phyloP scores from a whole-genome alignment of 352 stramenopile species.

The Aphanomyces astaci region DNA sequence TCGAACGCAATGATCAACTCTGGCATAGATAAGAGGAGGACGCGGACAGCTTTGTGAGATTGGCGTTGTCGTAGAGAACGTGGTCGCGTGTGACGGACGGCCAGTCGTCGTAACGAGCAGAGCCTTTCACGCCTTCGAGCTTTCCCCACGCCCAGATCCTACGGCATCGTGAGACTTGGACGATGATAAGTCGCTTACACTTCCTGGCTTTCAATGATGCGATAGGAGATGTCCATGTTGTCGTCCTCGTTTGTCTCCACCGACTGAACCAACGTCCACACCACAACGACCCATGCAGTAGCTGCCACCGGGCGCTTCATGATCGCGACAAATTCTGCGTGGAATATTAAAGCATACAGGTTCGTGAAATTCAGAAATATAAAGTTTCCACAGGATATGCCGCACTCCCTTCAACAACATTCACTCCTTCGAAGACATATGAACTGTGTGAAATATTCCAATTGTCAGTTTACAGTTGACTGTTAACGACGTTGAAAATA shows the following conservation, averaged over 20 bases:
- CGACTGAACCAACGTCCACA: background rate
- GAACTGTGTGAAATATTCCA: background rate
- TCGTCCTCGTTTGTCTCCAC: background rate
- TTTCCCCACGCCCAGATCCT: constrained; percentile 13
- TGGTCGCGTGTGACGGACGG: background rate
- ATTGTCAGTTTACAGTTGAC: too few relatives aligned
- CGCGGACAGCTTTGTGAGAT: constrained; percentile 17
- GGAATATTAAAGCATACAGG: background rate
- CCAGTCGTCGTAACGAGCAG: constrained; percentile 3
- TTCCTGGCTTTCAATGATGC: background rate
- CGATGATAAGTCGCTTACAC: background rate
- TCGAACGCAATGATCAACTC: background rate
- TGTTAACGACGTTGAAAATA: too few relatives aligned
- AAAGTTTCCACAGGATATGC: background rate
- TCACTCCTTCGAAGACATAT: background rate
- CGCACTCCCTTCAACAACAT: background rate
- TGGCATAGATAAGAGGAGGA: background rate
- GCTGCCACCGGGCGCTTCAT: background rate
- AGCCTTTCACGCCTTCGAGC: background rate
- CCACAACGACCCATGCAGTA: background rate
- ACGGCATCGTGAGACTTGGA: background rate
- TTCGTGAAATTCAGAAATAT: background rate
- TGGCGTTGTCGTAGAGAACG: constrained; percentile 10
- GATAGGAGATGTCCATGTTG: background rate
- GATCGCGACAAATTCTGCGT: background rate